These are phyloP conservation scores for Volvox reticuliferus DNA, from an alignment of 139 green algal genomes.

Conservation along the genomic window DNA sequence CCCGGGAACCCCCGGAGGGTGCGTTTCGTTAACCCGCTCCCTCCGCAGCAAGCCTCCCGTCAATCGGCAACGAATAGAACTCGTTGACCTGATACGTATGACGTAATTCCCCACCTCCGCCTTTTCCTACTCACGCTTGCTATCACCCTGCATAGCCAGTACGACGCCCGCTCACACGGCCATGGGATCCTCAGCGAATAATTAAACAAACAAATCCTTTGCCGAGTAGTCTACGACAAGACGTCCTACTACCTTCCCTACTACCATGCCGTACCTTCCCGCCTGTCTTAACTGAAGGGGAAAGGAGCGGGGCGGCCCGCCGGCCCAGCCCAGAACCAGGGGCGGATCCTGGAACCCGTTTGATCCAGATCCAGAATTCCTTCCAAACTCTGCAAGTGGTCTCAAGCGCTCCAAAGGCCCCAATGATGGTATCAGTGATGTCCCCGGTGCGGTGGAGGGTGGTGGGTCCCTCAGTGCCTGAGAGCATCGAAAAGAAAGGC, in stretches of 20 bases:
- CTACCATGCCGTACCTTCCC: slow-evolving; percentile 63
- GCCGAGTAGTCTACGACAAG: too few species aligned
- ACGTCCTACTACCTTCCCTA: neutral
- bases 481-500: neutral
- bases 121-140: too few species aligned
- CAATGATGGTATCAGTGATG: neutral
- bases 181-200: too few species aligned
- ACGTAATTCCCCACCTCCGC: too few species aligned
- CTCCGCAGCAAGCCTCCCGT: too few species aligned
- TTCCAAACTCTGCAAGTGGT: neutral
- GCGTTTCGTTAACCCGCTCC: too few species aligned
- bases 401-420: neutral
- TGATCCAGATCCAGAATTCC: slow-evolving; percentile 7
- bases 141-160: too few species aligned
- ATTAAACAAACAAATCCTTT: too few species aligned
- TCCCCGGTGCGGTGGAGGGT: neutral
- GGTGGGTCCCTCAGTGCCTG: slow-evolving; percentile 45
- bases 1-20: too few species aligned
- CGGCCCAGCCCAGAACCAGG: slow-evolving; percentile 64
- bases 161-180: too few species aligned
- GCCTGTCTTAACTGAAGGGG: slow-evolving; percentile 73
- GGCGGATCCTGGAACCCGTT: slow-evolving; percentile 60
- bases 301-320: slow-evolving; percentile 68
- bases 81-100: too few species aligned
- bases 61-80: too few species aligned